Base-by-base conservation (phyloP, 352 stramenopile genomes). In the Elongisporangium senticosum region DNA sequence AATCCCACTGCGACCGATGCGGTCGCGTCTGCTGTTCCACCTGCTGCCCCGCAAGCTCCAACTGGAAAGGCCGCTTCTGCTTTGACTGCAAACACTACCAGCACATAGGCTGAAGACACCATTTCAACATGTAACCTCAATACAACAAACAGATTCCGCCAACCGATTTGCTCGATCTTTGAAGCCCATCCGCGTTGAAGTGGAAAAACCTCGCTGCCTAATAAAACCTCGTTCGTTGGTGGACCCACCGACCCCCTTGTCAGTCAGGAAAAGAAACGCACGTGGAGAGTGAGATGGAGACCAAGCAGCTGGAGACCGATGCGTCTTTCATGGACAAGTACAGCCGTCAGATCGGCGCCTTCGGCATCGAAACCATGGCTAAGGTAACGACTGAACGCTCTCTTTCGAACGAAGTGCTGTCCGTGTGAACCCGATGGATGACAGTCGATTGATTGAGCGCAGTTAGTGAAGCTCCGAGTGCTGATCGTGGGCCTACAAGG, bases 311-410 rank as follows among this genome's bases (percentile, higher is more conserved):
- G 53, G 83, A 93, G 64, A 82, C 74, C 53, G 83, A 97, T 85
- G 89, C 89, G 26, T 79, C 74, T 54, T 97, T 97, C 68, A 97
- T 96, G 87, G 87, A 97, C 81, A 96, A 96, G 71, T 97, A 96
- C 81, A 96, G 85, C 51, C 81, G 90, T 47, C 90, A 97, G 71
- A 97, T 97, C 69, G 90, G 88, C 64, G 89, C 90, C 24, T 97
- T 96, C 62, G 90, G 90, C 5, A 70, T 96, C 61, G 89, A 97
- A 68, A 95, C 87, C 39, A 96, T 96, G 86, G 89, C 85, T 58
- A 97, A 97, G 75, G 82, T 96, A 14, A 39, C 20, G 4, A 22
- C 10, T n/a, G 3, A 15, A 13, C 5, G 19, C 43, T 43, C 8
- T 43, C 63, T 62, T 48, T 28, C 47, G 57, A 58, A 65, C n/a